Conservation (phyloP, 2,329 filamentous ascomycete species). For the Shiraia bambusicola region DNA sequence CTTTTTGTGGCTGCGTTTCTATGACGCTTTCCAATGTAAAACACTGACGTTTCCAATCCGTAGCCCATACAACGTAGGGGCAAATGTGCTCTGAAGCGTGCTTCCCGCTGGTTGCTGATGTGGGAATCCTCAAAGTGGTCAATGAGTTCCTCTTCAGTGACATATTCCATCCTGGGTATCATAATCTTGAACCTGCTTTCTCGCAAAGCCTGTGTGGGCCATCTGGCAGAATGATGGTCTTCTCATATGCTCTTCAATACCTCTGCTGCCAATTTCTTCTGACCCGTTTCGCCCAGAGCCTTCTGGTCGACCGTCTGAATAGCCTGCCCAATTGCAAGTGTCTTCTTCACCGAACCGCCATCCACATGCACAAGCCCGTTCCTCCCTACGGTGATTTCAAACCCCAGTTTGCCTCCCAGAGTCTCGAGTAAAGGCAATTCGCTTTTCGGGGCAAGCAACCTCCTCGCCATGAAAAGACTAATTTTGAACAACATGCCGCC, state of each 20-base stretch:
- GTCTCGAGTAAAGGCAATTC: constrained; percentile 75
- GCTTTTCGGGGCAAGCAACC: constrained; percentile 65
- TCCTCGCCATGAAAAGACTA: constrained; percentile 77
- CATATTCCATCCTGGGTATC: too few relatives aligned
- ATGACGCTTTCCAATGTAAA: too few relatives aligned
- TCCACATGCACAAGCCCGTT: constrained; percentile 94
- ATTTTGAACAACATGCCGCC: constrained; percentile 86
- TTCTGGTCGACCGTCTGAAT: constrained; percentile 75
- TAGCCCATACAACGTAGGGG: too few relatives aligned
- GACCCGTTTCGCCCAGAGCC: constrained; percentile 62
- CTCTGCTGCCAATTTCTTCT: constrained; percentile 69
- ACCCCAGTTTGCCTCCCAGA: constrained; percentile 77
- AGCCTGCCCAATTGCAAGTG: constrained; percentile 76
- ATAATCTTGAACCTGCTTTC: too few relatives aligned
- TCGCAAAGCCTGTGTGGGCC: too few relatives aligned
- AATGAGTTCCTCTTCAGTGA: too few relatives aligned
- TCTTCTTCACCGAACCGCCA: constrained; percentile 70
- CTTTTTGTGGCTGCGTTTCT: too few relatives aligned
- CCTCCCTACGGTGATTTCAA: constrained; percentile 89
- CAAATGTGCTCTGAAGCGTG: too few relatives aligned
- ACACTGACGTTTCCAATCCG: too few relatives aligned
- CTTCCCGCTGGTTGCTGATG: too few relatives aligned
- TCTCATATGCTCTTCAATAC: constrained; percentile 59
- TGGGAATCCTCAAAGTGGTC: too few relatives aligned
- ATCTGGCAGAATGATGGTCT: too few relatives aligned